phyloP scores from a whole-genome alignment of 805 yeast species.

The Candida gorgasii region DNA sequence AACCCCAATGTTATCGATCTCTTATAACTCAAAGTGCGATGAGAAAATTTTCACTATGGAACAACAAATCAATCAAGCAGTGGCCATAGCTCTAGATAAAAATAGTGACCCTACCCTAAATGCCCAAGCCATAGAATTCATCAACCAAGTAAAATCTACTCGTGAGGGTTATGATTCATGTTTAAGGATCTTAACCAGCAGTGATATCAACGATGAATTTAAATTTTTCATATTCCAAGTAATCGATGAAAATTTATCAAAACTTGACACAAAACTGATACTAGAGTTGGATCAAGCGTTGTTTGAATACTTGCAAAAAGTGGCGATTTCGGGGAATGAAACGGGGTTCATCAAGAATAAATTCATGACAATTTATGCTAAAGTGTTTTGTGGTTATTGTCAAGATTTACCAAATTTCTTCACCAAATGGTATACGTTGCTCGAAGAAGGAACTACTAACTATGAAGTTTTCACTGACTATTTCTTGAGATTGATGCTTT shows the following conservation, averaged over 20 bases:
- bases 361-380: slow-evolving; percentile 33
- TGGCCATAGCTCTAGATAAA: slow-evolving; percentile 75
- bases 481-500: slow-evolving; percentile 68
- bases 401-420: slow-evolving; percentile 33
- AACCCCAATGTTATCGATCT: too few relatives aligned
- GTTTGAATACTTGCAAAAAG: slow-evolving; percentile 27
- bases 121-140: slow-evolving; percentile 54
- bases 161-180: slow-evolving; percentile 58
- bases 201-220: slow-evolving; percentile 50
- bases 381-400: slow-evolving; percentile 38
- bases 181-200: slow-evolving; percentile 41
- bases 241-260: slow-evolving; percentile 55
- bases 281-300: slow-evolving; percentile 47
- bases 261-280: slow-evolving; percentile 47
- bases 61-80: slow-evolving; percentile 83
- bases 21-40: too few relatives aligned
- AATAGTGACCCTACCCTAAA: slow-evolving; percentile 61
- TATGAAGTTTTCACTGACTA: slow-evolving; percentile 56
- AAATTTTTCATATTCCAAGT: slow-evolving; percentile 72
- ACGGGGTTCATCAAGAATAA: slow-evolving; percentile 36
- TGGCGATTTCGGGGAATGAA: neutral
- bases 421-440: slow-evolving; percentile 27
- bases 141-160: slow-evolving; percentile 53
- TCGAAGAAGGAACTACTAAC: slow-evolving; percentile 8
- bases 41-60: slow-evolving; percentile 26